phyloP scores from a whole-genome alignment of 257 asterid genomes.

The Anisodus tanguticus region DNA sequence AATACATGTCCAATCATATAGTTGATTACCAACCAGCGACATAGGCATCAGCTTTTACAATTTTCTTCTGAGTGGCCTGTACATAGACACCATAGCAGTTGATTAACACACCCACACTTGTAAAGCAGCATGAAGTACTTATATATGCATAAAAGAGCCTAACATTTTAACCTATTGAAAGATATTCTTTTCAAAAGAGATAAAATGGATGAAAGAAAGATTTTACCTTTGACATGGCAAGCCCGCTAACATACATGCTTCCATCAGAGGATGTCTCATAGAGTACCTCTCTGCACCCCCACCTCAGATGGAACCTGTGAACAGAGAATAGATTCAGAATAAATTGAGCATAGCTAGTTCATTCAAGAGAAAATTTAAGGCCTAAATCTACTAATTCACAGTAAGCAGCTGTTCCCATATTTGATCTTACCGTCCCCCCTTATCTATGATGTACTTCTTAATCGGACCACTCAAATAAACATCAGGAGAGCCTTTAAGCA shows the following conservation, averaged over 20 bases:
- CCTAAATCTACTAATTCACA: neutral
- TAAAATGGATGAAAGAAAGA: constrained; percentile 20
- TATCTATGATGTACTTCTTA: constrained; percentile 74
- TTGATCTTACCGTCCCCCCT: constrained; percentile 83
- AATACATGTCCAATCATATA: constrained; percentile 23
- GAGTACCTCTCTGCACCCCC: constrained; percentile 98
- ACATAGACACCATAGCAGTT: constrained; percentile 29
- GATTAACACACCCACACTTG: neutral
- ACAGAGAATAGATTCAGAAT: constrained; percentile 32
- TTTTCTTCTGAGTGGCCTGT: constrained; percentile 95
- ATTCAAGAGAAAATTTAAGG: neutral
- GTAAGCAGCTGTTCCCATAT: neutral
- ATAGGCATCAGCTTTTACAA: constrained; percentile 89
- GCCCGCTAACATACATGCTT: constrained; percentile 72
- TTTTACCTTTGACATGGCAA: constrained; percentile 88
- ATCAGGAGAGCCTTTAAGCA: constrained; percentile 99
- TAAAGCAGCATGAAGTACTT: neutral
- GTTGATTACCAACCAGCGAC: constrained; percentile 77
- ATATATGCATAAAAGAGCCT: neutral
- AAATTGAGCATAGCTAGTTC: constrained; percentile 24
- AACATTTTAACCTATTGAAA: neutral
- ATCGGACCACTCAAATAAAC: constrained; percentile 97
- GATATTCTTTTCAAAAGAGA: neutral
- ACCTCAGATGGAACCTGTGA: constrained; percentile 89
- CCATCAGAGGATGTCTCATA: constrained; percentile 82